Base-by-base conservation (phyloP, 805 yeast species). In the Nakazawaea ishiwadae region DNA sequence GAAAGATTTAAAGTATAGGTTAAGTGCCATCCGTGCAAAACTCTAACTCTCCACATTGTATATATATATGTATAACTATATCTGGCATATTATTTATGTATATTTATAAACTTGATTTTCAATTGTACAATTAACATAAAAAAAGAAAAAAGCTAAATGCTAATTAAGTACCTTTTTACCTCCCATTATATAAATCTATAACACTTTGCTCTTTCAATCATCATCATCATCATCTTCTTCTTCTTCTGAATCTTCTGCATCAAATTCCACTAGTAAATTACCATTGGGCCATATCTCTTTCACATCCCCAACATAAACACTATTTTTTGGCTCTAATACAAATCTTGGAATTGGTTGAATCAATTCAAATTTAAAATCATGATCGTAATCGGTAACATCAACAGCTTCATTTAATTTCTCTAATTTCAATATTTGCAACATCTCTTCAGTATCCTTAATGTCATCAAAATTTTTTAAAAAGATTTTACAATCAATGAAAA, bases 1-100 rank as follows among this genome's bases (percentile, higher is more conserved):
- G 54, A 88, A 85, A 55, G 96, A 90, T 42, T 73, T 91, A 53
- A 88, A 88, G 61, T 87, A 85, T 39, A 40, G 68, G 19, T 45
- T 63, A 30, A 61, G 55, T 43, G 68, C 66, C 2, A 61, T 63
- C 21, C 55, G 51, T 37, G 61, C 62, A 4, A 60, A 60, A 30
- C 31, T 59, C 20, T 57, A 44, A 47, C 15, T 18, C 26, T n/a
- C 9, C 35, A 32, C 12, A 14, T 17, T 15, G 10, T 23, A 10
- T 10, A n/a, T n/a, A n/a, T n/a, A n/a, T n/a, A n/a, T 23, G 26
- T 10, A 23, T 23, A 23, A 8, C 7, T 23, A 8, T 23, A 23
- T 23, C 26, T 23, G 26, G 26, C 28, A 20, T 19, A 20, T 16
- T 3, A 18, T 21, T 20, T 20, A 21, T 14, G 8, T 20, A 20